These are phyloP conservation scores for Cystofilobasidium ferigula DNA, from an alignment of 768 basidiomycete species.

Conservation along the genomic window DNA sequence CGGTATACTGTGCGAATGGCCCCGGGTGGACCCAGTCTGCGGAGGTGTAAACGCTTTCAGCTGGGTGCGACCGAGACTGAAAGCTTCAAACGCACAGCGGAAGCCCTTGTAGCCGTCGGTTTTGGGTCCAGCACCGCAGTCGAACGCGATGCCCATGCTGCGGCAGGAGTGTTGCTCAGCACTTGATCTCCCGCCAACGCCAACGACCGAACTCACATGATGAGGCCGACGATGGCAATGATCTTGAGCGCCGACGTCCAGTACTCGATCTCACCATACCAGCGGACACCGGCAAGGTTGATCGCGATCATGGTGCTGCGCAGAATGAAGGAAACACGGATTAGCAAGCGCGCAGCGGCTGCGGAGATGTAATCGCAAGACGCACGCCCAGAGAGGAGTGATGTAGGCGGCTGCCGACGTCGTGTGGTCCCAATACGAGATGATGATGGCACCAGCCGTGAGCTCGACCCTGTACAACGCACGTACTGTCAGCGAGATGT, in stretches of 20 bases:
- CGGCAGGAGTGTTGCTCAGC: too few species aligned
- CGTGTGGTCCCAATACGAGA: constrained; percentile 52
- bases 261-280: constrained; percentile 42
- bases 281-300: constrained; percentile 40
- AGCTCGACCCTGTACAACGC: constrained; percentile 12
- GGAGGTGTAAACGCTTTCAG: background rate
- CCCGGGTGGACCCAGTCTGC: constrained; percentile 21
- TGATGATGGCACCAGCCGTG: constrained; percentile 47
- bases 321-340: too few species aligned
- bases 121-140: constrained; percentile 30
- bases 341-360: too few species aligned
- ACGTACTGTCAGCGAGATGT: constrained; percentile 37
- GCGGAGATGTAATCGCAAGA: too few species aligned
- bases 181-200: too few species aligned
- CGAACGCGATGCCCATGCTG: constrained; percentile 29
- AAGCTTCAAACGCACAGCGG: background rate
- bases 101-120: constrained; percentile 29
- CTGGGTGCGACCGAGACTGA: background rate
- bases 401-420: constrained; percentile 38
- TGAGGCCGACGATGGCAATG: constrained; percentile 41
- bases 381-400: constrained; percentile 37
- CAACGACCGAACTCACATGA: constrained; percentile 27
- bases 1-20: constrained; percentile 12
- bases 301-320: constrained; percentile 36
- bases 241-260: constrained; percentile 34